Base-by-base conservation (phyloP, 495 filamentous ascomycete genomes). In the Penicillium psychrofluorescens region DNA sequence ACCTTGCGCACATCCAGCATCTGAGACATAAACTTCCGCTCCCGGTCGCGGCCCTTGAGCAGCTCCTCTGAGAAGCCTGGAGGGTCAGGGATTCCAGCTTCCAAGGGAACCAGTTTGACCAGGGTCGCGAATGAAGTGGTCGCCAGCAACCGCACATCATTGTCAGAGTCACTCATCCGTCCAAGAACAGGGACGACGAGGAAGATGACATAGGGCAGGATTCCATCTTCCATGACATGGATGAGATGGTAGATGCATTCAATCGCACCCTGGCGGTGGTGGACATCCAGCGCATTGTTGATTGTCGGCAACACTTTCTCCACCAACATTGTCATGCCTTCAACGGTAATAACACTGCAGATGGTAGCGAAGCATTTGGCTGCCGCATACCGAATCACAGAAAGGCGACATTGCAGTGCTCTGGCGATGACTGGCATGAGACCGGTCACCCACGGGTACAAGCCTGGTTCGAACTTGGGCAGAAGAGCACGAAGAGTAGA, bases 91-190 rank as follows among this genome's bases (percentile, higher is more conserved):
- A 98, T 97, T 43, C 92, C 92, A 29, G 92, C 92, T 63, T 98
- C 92, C 32, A 98, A 74, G n/a, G 92, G 92, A 22, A 98, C 92
- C n/a, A 98, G 77, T 59, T 97, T 97, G 55, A 98, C 94, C 5
- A 98, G 73, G 0, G 91, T 97, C 1, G 92, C 92, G 52, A 98
- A 98, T 10, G 90, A 94, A 1, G 94, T 98, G 0, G 92, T 98
- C 3, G 92, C 90, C 44, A 98, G 84, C 15, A 98, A 78, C 34
- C 92, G 81, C 41, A 97, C 82, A 54, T 97, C 90, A 52, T 90
- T 90, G 63, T 98, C 91, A 0, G 91, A 92, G 61, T 98, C 92
- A 60, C 90, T 96, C 92, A 98, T 98, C n/a, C 92, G 82, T 33
- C 92, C 92, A 41, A 98, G 76, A 4, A 98, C 91, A 3, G 92